These are phyloP conservation scores for Chlamydomonas urium DNA, from an alignment of 139 green algal genomes.

Conservation along the genomic window DNA sequence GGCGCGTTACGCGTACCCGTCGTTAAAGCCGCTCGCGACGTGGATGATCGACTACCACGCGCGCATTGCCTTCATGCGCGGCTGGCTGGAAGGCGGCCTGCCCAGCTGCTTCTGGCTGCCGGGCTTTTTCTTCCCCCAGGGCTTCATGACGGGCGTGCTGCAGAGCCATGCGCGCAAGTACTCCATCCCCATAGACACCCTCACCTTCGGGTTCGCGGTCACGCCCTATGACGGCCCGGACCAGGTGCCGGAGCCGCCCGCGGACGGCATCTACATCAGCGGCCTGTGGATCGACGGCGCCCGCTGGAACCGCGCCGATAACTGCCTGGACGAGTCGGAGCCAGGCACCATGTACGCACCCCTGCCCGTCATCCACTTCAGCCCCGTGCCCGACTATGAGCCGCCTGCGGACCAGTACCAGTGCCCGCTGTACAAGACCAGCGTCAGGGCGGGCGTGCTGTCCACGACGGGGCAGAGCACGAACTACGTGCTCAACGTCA, in stretches of 20 bases:
- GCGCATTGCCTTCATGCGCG: slow-evolving; percentile 72
- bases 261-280: slow-evolving; percentile 67
- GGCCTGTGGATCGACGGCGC: slow-evolving; percentile 78
- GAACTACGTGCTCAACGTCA: slow-evolving; percentile 75
- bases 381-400: slow-evolving; percentile 36
- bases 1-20: slow-evolving; percentile 68
- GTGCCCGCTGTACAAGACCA: slow-evolving; percentile 84
- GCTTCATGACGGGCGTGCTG: slow-evolving; percentile 84
- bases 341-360: slow-evolving; percentile 67
- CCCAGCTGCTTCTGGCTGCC: slow-evolving; percentile 79
- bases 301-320: slow-evolving; percentile 12
- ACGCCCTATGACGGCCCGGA: slow-evolving; percentile 11
- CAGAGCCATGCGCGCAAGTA: slow-evolving; percentile 83
- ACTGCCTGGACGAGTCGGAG: slow-evolving; percentile 51
- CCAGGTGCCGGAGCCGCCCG: slow-evolving; percentile 14
- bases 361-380: slow-evolving; percentile 77
- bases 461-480: slow-evolving; percentile 77
- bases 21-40: slow-evolving; percentile 69
- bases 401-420: slow-evolving; percentile 53
- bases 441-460: slow-evolving; percentile 65
- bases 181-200: slow-evolving; percentile 73
- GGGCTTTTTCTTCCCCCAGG: slow-evolving; percentile 85
- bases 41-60: slow-evolving; percentile 77
- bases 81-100: slow-evolving; percentile 62
- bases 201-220: slow-evolving; percentile 71